phyloP scores from a whole-genome alignment of 768 basidiomycete genomes.

The Auricularia cornea region DNA sequence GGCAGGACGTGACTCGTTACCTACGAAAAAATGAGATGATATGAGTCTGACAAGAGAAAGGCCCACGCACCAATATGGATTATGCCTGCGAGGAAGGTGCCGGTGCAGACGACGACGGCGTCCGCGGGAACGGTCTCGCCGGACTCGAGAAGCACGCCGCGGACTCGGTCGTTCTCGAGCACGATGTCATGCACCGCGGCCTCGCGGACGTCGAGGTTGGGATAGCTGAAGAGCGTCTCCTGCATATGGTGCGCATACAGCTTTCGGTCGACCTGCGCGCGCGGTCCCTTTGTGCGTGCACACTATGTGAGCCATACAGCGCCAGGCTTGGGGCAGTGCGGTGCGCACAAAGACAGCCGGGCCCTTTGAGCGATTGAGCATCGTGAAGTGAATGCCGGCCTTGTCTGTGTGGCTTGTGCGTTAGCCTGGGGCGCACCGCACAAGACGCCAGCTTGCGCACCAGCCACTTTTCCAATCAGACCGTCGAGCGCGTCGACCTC shows the following conservation, averaged over 20 bases:
- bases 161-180: slow-evolving; percentile 36
- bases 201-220: slow-evolving; percentile 58
- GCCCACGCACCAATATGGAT: slow-evolving; percentile 68
- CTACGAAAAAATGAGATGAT: background rate
- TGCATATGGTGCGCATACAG: slow-evolving; percentile 84
- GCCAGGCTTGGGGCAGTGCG: background rate
- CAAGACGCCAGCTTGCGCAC: slow-evolving; percentile 36
- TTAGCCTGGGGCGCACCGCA: background rate
- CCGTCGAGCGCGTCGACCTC: slow-evolving; percentile 91
- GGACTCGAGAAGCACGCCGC: slow-evolving; percentile 62
- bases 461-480: slow-evolving; percentile 73
- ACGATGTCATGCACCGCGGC: slow-evolving; percentile 76
- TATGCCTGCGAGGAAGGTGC: slow-evolving; percentile 86
- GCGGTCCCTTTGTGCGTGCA: slow-evolving; percentile 66
- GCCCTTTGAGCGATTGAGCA: slow-evolving; percentile 79
- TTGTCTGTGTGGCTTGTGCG: slow-evolving; percentile 42
- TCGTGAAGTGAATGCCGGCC: slow-evolving; percentile 82
- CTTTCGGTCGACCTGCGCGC: slow-evolving; percentile 82
- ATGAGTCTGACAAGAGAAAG: background rate
- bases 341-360: slow-evolving; percentile 79
- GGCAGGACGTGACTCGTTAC: slow-evolving; percentile 58
- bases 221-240: slow-evolving; percentile 50
- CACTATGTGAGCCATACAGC: background rate
- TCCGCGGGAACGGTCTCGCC: slow-evolving; percentile 65
- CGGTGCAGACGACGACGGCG: slow-evolving; percentile 75